Conservation (phyloP, 1,284 basidiomycete genomes). For the Pterulicium gracile region DNA sequence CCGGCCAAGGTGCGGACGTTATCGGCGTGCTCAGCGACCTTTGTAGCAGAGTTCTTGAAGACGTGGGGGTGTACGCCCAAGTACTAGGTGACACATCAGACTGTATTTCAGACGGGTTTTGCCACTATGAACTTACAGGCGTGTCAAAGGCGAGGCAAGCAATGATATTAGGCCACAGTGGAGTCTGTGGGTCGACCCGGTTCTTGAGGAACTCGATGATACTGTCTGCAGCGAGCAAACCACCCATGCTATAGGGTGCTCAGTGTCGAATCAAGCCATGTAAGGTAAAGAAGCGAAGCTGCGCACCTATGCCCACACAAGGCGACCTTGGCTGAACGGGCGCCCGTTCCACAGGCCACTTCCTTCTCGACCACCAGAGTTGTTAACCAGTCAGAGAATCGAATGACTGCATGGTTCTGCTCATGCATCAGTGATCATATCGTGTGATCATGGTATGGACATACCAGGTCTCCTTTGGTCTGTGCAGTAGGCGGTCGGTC, state of each 20-base stretch:
- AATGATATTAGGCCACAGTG: slow-evolving; percentile 76
- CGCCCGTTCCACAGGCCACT: slow-evolving; percentile 60
- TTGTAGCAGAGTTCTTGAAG: slow-evolving; percentile 78
- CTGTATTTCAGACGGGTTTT: not conserved
- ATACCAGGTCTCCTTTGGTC: slow-evolving; percentile 82
- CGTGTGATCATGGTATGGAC: slow-evolving; percentile 16
- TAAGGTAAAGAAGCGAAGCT: not conserved
- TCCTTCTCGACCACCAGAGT: slow-evolving; percentile 72
- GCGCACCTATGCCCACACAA: slow-evolving; percentile 81
- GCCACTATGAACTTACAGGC: slow-evolving; percentile 44
- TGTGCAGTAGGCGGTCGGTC: slow-evolving; percentile 16
- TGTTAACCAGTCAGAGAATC: slow-evolving; percentile 85
- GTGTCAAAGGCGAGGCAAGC: slow-evolving; percentile 86
- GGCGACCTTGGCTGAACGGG: slow-evolving; percentile 72
- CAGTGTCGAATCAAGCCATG: too few species aligned
- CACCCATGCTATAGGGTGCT: slow-evolving; percentile 70
- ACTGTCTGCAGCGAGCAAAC: slow-evolving; percentile 79
- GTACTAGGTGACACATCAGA: slow-evolving; percentile 39
- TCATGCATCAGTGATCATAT: not conserved
- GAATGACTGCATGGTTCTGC: slow-evolving; percentile 70
- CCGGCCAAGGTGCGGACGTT: slow-evolving; percentile 54
- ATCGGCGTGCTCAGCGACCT: slow-evolving; percentile 65
- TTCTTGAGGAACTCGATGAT: slow-evolving; percentile 62
- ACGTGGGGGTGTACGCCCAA: slow-evolving; percentile 80
- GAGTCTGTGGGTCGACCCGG: slow-evolving; percentile 47